Evolutionary conservation across 1,139 yeast genomes (phyloP).

Genomic region (Candida anutae): DNA sequence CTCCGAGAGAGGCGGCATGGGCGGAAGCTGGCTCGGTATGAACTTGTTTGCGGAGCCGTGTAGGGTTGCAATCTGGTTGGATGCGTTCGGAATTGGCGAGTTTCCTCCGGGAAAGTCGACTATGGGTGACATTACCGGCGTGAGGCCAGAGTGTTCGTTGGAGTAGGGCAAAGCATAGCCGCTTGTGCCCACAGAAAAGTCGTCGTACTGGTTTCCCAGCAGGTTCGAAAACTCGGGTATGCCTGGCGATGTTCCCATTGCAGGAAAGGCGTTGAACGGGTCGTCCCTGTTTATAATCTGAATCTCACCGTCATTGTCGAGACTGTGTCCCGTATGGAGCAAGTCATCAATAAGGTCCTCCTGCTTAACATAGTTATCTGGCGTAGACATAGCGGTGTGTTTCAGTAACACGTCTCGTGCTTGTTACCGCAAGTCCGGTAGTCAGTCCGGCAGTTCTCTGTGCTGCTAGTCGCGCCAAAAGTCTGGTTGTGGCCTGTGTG

Average conservation of each 20-base stretch:
- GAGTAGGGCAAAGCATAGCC: neutral
- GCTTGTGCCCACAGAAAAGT: neutral
- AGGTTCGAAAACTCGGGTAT: neutral
- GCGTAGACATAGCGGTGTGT: neutral
- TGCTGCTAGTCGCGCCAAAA: too few species aligned
- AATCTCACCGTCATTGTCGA: neutral
- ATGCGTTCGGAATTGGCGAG: neutral
- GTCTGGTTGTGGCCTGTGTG: too few species aligned
- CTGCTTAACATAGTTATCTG: neutral
- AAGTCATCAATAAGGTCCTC: neutral
- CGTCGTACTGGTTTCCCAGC: neutral
- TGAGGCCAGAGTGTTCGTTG: neutral
- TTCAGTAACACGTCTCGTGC: too few species aligned
- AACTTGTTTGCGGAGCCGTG: neutral
- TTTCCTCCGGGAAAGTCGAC: neutral
- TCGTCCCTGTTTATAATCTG: neutral
- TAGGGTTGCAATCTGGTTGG: neutral
- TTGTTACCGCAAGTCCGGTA: too few species aligned
- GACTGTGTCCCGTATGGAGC: neutral
- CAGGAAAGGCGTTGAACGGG: neutral
- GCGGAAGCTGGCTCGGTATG: neutral
- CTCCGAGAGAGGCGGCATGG: neutral
- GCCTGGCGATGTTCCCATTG: neutral
- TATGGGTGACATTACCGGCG: neutral
- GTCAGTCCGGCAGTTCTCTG: too few species aligned